A percentile compares a stretch with the other conserved stretches of the same genome.
These are phyloP conservation scores for Penstemon barbatus DNA, from an alignment of 257 asterid genomes.

Conservation along the genomic window DNA sequence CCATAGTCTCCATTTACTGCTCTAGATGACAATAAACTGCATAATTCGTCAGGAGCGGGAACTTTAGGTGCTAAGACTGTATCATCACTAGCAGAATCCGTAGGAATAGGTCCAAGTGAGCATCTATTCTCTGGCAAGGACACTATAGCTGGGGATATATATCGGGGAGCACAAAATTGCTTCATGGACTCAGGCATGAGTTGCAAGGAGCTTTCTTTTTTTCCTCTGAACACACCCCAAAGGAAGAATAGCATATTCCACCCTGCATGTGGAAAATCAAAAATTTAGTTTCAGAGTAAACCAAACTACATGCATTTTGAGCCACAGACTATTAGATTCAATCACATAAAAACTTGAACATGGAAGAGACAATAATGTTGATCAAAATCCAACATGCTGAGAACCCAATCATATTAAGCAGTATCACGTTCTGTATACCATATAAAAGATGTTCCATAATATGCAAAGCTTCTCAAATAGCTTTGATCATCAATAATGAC, in stretches of 20 bases:
- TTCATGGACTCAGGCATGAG: conserved; percentile 40
- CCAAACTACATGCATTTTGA: conserved; percentile 12
- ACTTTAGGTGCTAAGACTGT: conserved; percentile 31
- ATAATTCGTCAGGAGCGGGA: conserved; percentile 46
- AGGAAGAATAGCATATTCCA: conserved; percentile 82
- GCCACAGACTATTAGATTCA: conserved; percentile 7
- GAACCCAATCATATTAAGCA: conserved; percentile 17
- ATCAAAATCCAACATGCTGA: conserved; percentile 14
- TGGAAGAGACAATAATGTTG: conserved; percentile 7
- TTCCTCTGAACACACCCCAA: conserved; percentile 92
- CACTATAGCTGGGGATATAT: conserved; percentile 51
- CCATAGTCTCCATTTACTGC: conserved; percentile 39
- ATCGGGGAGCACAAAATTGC: conserved; percentile 40
- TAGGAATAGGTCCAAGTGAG: conserved; percentile 47
- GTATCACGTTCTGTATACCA: conserved; percentile 10
- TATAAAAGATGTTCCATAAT: background rate
- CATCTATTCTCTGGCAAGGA: conserved; percentile 57
- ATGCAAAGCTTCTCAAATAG: background rate
- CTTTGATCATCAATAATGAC: conserved; percentile 8
- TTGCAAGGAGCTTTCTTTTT: conserved; percentile 46
- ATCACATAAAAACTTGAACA: conserved; percentile 11
- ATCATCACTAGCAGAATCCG: conserved; percentile 33
- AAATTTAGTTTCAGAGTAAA: conserved; percentile 13
- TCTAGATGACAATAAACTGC: conserved; percentile 31
- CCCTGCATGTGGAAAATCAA: conserved; percentile 47